Percentiles rank a stretch among this genome's conserved stretches.
phyloP scores from a whole-genome alignment of 768 basidiomycete genomes.

The Agaricus blazei region DNA sequence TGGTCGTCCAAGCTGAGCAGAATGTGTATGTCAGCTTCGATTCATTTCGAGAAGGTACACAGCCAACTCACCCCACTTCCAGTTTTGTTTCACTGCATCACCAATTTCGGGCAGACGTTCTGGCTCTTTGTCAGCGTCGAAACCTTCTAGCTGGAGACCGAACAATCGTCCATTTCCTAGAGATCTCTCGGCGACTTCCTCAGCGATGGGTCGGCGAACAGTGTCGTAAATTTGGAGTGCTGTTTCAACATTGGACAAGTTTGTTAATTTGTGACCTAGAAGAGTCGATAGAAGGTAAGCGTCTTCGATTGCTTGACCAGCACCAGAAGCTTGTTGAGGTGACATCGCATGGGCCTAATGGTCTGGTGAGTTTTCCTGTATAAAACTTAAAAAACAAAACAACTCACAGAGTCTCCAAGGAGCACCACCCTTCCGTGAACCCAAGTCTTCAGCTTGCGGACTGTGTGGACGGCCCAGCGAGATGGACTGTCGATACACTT shows the following conservation, averaged over 20 bases:
- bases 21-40: background rate
- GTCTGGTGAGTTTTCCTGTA: background rate
- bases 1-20: slow-evolving; percentile 13
- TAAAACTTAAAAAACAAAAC: background rate
- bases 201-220: slow-evolving; percentile 31
- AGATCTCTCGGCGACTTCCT: slow-evolving; percentile 22
- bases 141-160: slow-evolving; percentile 17
- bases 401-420: slow-evolving; percentile 38
- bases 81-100: slow-evolving; percentile 23
- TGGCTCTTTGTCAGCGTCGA: slow-evolving; percentile 15
- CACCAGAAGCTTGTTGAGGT: slow-evolving; percentile 43
- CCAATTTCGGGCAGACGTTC: slow-evolving; percentile 19
- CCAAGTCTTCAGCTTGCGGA: slow-evolving; percentile 31
- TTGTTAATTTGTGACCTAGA: slow-evolving; percentile 22
- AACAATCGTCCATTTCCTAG: slow-evolving; percentile 24
- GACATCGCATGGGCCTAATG: slow-evolving; percentile 40
- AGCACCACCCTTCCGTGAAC: slow-evolving; percentile 32
- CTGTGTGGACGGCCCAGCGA: slow-evolving; percentile 35
- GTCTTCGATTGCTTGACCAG: slow-evolving; percentile 49
- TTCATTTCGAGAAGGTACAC: background rate
- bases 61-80: slow-evolving; percentile 21
- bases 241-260: slow-evolving; percentile 18
- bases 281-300: slow-evolving; percentile 42
- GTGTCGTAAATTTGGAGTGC: slow-evolving; percentile 32
- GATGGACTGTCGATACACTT: slow-evolving; percentile 30